Percentiles rank a stretch among this genome's conserved stretches.
Evolutionary conservation across 2,329 filamentous ascomycete species (phyloP).

Genomic region (Stachybotrys chlorohalonatus): DNA sequence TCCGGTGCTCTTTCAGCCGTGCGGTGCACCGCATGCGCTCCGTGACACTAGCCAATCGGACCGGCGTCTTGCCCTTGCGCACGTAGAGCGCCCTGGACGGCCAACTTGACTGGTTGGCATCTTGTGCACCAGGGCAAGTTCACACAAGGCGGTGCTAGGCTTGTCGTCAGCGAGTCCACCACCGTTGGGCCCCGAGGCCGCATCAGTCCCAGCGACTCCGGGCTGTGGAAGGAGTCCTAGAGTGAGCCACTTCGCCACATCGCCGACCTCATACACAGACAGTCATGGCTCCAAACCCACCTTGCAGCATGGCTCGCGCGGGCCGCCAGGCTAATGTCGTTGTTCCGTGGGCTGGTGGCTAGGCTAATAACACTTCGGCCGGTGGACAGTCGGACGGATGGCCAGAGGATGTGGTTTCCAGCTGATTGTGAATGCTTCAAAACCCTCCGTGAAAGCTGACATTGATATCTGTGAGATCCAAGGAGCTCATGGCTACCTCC

Average conservation of each 20-base stretch:
- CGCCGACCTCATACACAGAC: slow-evolving; percentile 71
- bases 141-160: slow-evolving; percentile 62
- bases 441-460: slow-evolving; percentile 57
- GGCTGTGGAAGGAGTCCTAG: slow-evolving; percentile 80
- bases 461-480: slow-evolving; percentile 68
- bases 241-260: slow-evolving; percentile 62
- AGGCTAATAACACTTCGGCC: slow-evolving; percentile 42
- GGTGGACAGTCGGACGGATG: slow-evolving; percentile 43
- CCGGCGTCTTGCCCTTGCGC: slow-evolving; percentile 54
- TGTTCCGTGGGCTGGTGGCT: slow-evolving; percentile 51
- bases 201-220: slow-evolving; percentile 71
- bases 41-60: slow-evolving; percentile 45
- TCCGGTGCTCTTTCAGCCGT: slow-evolving; percentile 47
- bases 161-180: slow-evolving; percentile 72
- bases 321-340: slow-evolving; percentile 58
- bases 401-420: slow-evolving; percentile 47
- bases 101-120: slow-evolving; percentile 70
- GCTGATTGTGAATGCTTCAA: slow-evolving; percentile 49
- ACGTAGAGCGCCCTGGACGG: slow-evolving; percentile 50
- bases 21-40: slow-evolving; percentile 36
- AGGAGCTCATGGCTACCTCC: slow-evolving; percentile 56
- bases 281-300: slow-evolving; percentile 59
- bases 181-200: slow-evolving; percentile 66
- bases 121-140: slow-evolving; percentile 75
- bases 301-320: slow-evolving; percentile 72